Evolutionary conservation across 2,329 filamentous ascomycete genomes (phyloP), one percentile per base, ranked within the genome.

Genomic region (Nemania sp.): DNA sequence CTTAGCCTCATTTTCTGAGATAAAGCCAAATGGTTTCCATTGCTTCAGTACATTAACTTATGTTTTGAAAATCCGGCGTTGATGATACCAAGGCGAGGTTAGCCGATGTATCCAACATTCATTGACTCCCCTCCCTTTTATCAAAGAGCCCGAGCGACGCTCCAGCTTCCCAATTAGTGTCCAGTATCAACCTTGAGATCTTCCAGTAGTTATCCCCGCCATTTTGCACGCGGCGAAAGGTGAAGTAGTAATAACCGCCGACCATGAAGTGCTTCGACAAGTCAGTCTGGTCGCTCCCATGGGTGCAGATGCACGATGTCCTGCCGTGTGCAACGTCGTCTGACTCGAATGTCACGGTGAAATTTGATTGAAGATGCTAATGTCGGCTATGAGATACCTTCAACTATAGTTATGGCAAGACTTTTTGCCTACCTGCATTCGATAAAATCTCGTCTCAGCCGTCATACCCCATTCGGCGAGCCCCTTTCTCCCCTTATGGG

Each of bases 211-310:
- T 11, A 26, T 43, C 35, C 5, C 15, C 5, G 11, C 11, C 54
- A 15, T 41, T 22, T 6, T 56, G 32, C 35, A 56, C 35, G 43
- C 54, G 54, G 24, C 54, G 54, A 22, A 56, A 56, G 18, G 35
- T 41, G 35, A 56, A 56, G 35, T 56, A 56, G 35, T 56, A 56
- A 22, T 56, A 56, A 18, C 54, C 54, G 32, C 54, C 54, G 38
- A 56, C 54, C 54, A 56, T 56, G 35, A 56, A 56, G 54, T 56
- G 54, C 54, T 56, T 56, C 6, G 54, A 56, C 11, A 56, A 26
- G 35, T 56, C 54, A 43, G 18, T 20, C 35, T 56, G 20, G 22
- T 56, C 54, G 24, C 54, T 56, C 54, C 54, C 54, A 43, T 56
- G 54, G 5, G 54, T 56, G 22, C 54, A 56, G 22, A 56, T 56